Evolutionary conservation across 202 grass and related monocot species (phyloP), one percentile per base, ranked within the genome.

Genomic region (Dendrocalamus latiflorus): DNA sequence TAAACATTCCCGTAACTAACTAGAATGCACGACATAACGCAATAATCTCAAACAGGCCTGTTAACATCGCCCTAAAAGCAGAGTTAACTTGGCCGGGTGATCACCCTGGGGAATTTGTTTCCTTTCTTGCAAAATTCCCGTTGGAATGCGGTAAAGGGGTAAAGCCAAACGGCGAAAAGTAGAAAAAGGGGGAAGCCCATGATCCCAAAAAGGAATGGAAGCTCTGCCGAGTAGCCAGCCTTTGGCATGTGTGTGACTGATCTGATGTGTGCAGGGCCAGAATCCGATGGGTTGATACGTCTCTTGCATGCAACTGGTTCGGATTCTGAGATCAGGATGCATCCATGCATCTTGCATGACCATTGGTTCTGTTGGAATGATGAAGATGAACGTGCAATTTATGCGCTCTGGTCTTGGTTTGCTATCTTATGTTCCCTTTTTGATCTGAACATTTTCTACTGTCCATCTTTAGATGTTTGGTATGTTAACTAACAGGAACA

Each of bases 131-230:
- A 62, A 82, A 82, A 82, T 82, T 72, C 55, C 12, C 68, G 62
- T 82, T 62, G 79, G 79, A 72, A 81, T 72, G 67, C 67, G 65
- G 78, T 70, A 70, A 81, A 70, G 78, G 24, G 17, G 1, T 3
- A 59, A 71, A 81, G 66, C 66, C 53, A 47, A 16, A 22, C 8
- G 26, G 54, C 39, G 22, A 71, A 45, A 70, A 62, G 67, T 10
- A 2, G 67, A 11, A 49, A 62, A 81, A 82, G 79, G 28, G 26
- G 13, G 41, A 20, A 72, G 68, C 68, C 79, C 79, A 6, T 38
- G 79, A 82, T 82, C 79, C 68, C 41, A 72, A 72, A 72, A 81
- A 25, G n/a, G 62, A 68, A 81, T 61, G 42, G 67, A 71, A 82
- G 55, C 67, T 25, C 54, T 61, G 67, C 18, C 7, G 54, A 72